Conservation (phyloP, 2,329 filamentous ascomycete genomes). For the Seiridium cupressi region DNA sequence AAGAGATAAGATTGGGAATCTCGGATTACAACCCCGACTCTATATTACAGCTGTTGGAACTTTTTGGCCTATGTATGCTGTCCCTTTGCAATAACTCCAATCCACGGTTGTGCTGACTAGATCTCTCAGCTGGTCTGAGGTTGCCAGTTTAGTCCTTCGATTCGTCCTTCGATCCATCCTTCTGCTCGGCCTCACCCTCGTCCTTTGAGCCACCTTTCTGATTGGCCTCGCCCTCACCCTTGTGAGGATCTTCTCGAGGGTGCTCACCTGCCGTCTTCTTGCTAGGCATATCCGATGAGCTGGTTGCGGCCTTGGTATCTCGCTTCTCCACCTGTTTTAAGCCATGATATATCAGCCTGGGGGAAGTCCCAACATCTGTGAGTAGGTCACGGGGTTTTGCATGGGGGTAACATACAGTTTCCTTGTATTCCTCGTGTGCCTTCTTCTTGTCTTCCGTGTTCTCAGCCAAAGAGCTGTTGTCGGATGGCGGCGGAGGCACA, state of each 20-base stretch:
- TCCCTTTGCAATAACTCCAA: no score
- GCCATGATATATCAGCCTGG: not conserved
- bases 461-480: constrained; percentile 15
- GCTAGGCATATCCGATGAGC: constrained; percentile 17
- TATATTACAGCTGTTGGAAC: no score
- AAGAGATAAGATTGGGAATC: no score
- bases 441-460: constrained; percentile 19
- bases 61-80: no score
- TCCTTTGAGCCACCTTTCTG: constrained; percentile 15
- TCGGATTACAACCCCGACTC: no score
- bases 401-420: constrained; percentile 10
- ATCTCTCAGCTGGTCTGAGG: no score
- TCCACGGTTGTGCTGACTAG: no score
- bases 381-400: not conserved
- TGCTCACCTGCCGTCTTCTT: constrained; percentile 21
- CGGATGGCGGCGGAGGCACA: constrained; percentile 15
- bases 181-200: not conserved
- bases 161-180: no score
- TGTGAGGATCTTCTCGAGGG: constrained; percentile 23
- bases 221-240: constrained; percentile 18
- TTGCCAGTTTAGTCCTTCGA: no score
- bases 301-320: constrained; percentile 17
- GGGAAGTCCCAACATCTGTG: not conserved
- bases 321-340: constrained; percentile 12
- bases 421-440: constrained; percentile 19